Evolutionary conservation across 2,329 filamentous ascomycete species (phyloP), one percentile per base, ranked within the genome.

Genomic region (Stagonosporopsis rhizophila): DNA sequence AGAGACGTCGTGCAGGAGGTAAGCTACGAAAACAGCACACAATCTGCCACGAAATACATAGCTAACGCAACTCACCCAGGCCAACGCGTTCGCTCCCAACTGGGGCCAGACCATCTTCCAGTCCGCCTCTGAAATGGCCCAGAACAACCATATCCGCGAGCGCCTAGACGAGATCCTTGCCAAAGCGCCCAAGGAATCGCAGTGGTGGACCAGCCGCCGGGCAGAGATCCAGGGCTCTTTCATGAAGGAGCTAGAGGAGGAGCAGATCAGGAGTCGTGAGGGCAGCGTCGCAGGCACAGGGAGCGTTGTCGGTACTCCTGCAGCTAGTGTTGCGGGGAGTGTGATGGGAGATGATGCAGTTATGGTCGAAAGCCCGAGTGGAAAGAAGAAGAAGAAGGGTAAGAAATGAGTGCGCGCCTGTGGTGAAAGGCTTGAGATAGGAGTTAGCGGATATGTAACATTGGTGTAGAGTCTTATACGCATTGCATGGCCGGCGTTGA

Each of bases 71-170:
- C 20, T 35, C 34, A 97, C 20, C 37, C 34, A 97, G 92, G 95
- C 96, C 69, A 98, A 98, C 75, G 92, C 90, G 19, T 89, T 97
- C 62, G 84, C 87, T 1, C 89, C 91, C 44, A 89, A 89, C 76
- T 99, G 95, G 95, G 95, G 95, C 59, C 89, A 95, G 73, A 87
- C 86, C 53, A 98, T 99, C 75, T 99, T 99, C 85, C 95, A 99
- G 78, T 93, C 91, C 41, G 95, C 95, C 52, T 96, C 96, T 78
- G 95, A 99, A 78, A 97, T 99, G 78, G 87, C 90, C 56, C 89
- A 92, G 72, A 97, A 97, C 79, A 85, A 86, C 38, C 79, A 87
- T 42, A 84, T 96, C 70, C 90, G 92, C 64, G 83, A 88, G 63
- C 85, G 88, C 45, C 83, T 96, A 19, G 85, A 88, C 42, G 89